Base-by-base conservation (phyloP, 2,329 filamentous ascomycete species). In the Tothia fuscella region DNA sequence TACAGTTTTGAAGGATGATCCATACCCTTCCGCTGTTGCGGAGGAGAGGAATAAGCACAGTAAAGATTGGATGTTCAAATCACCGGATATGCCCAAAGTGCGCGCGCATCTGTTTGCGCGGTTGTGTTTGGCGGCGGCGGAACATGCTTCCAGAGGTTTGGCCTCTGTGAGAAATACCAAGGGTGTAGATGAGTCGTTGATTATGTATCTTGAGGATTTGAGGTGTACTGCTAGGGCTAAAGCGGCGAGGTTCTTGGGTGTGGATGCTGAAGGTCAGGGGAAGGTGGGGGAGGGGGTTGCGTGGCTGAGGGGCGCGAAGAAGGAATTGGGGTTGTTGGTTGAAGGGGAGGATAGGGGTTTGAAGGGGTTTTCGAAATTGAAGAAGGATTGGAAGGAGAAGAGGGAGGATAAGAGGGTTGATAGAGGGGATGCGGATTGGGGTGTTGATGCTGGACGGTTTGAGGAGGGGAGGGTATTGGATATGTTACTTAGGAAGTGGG, bases 61-160 rank as follows among this genome's bases (percentile, higher is more conserved):
- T 58, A 86, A 75, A 47, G 89, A 96, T 50, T 98, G 89, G 89
- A 96, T 96, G 87, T 93, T 91, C 59, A 85, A 82, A 53, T 75
- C 86, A 0, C 86, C 89, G 1, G 78, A 86, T 38, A 84, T 95
- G 37, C 82, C 87, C 22, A 88, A 89, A 56, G 87, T 94, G 14
- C 78, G 89, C 35, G 86, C 86, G 6, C 80, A 93, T 53, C 69
- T 98, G 2, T 93, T 93, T 55, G 87, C 87, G 2, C 72, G 89
- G 1, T 67, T 96, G 6, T 96, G 87, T 56, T 71, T 96, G 9
- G 85, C 87, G 0, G 85, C 88, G 0, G 80, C 83, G 1, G 88
- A 95, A 50, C 88, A 96, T 59, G 87, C 88, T 1, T 75, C 79
- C 20, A 79, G 82, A 56, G 84, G 86, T 2, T 60, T 63, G 28